These are phyloP conservation scores for Henckelia pumila DNA, from an alignment of 257 asterid genomes.

Conservation along the genomic window DNA sequence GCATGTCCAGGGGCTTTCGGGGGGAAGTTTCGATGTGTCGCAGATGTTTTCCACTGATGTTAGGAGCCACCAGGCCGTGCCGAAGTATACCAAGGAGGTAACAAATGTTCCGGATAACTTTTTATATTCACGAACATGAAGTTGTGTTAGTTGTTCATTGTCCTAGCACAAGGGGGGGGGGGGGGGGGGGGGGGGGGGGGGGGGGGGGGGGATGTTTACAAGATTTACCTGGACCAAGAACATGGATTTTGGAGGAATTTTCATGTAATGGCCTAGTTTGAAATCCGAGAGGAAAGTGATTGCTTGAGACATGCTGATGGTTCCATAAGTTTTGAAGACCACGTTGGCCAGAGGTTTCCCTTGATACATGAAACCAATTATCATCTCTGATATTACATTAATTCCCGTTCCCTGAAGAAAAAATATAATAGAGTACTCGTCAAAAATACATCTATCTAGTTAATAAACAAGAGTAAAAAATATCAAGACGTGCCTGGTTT, in stretches of 20 bases:
- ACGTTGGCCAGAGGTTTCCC: constrained; percentile 68
- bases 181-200: no score
- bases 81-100: constrained; percentile 51
- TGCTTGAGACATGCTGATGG: constrained; percentile 60
- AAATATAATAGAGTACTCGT: no score
- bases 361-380: constrained; percentile 65
- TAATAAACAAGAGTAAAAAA: no score
- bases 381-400: constrained; percentile 59
- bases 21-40: constrained; percentile 37
- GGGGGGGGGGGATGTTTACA: no score
- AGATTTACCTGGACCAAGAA: constrained; percentile 73
- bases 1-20: constrained; percentile 85
- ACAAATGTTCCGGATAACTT: constrained; percentile 64
- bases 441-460: no score
- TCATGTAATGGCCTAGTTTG: constrained; percentile 78
- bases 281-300: constrained; percentile 60
- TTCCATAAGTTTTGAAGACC: constrained; percentile 60
- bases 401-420: constrained; percentile 45
- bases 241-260: constrained; percentile 74
- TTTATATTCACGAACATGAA: neutral
- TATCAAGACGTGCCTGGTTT: constrained; percentile 51
- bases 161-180: no score
- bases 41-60: constrained; percentile 49
- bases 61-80: constrained; percentile 81
- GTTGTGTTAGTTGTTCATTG: constrained; percentile 12